phyloP scores from a whole-genome alignment of 73 alveolate species.

The Effrenium voratum region DNA sequence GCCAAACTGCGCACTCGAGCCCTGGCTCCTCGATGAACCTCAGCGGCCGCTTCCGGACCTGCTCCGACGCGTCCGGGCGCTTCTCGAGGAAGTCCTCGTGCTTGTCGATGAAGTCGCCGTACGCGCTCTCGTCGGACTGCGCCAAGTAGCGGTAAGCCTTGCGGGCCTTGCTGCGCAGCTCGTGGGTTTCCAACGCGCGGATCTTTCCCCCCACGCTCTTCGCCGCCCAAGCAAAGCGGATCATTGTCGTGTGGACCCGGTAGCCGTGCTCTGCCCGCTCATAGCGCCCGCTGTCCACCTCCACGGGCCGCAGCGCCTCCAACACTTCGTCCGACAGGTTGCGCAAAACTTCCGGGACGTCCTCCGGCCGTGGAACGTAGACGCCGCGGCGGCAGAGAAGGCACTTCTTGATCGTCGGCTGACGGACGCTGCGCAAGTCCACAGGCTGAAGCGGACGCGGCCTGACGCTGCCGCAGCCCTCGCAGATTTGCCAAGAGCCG shows the following conservation, averaged over 20 bases:
- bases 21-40: not conserved
- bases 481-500: not conserved
- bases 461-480: not conserved
- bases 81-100: not conserved
- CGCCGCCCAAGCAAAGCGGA: not conserved
- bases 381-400: not conserved
- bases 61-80: not conserved
- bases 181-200: not conserved
- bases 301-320: slow-evolving; percentile 4
- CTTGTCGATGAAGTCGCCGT: not conserved
- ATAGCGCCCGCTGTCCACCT: not conserved
- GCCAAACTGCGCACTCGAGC: slow-evolving; percentile 19
- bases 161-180: not conserved
- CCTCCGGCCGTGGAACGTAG: not conserved
- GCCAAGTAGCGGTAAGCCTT: not conserved
- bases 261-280: not conserved
- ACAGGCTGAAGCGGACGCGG: not conserved
- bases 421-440: too few species aligned
- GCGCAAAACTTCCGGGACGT: not conserved
- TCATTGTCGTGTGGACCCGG: not conserved
- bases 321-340: not conserved
- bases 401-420: not conserved
- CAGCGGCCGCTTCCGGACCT: not conserved
- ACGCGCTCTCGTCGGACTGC: not conserved
- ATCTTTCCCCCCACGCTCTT: not conserved